These are phyloP conservation scores for Pigoraptor vietnamica DNA, from an alignment of 78 protist genomes.

Conservation along the genomic window DNA sequence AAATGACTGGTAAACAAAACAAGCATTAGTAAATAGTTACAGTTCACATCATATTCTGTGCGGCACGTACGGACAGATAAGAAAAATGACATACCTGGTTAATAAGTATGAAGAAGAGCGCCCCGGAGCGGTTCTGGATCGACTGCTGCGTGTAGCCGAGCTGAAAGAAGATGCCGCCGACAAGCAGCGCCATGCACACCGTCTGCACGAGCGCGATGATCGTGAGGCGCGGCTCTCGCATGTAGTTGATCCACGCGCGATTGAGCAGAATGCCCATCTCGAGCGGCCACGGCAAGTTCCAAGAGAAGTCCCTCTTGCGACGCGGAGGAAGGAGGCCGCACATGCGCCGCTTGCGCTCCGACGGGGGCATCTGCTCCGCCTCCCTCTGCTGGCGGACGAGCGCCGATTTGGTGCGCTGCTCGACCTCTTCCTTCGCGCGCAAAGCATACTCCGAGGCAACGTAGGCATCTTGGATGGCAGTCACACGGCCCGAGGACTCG, in stretches of 20 bases:
- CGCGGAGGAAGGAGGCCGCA: neutral
- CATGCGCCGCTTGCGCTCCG: neutral
- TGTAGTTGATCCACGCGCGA: conserved; percentile 11
- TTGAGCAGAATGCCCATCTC: conserved; percentile 4
- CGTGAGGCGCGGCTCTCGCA: conserved; percentile 30
- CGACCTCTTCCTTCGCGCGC: neutral
- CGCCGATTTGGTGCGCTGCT: neutral
- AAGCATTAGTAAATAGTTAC: too few species aligned
- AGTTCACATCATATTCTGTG: too few species aligned
- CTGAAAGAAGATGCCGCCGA: conserved; percentile 30
- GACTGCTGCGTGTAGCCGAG: conserved; percentile 8
- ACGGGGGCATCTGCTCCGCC: neutral
- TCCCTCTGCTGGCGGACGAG: neutral
- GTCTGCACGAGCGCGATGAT: conserved; percentile 23
- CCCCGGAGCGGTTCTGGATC: conserved; percentile 35
- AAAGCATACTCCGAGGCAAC: neutral
- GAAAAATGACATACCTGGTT: neutral
- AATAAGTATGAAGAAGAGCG: conserved; percentile 37
- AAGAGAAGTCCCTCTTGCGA: too few species aligned
- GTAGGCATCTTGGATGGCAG: neutral
- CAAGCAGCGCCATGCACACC: conserved; percentile 34
- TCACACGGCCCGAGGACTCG: neutral
- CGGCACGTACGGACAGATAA: neutral
- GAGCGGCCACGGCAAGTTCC: neutral
- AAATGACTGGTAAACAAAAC: too few species aligned